Base-by-base conservation (phyloP, 2,329 filamentous ascomycete species). In the Fusarium coicis region DNA sequence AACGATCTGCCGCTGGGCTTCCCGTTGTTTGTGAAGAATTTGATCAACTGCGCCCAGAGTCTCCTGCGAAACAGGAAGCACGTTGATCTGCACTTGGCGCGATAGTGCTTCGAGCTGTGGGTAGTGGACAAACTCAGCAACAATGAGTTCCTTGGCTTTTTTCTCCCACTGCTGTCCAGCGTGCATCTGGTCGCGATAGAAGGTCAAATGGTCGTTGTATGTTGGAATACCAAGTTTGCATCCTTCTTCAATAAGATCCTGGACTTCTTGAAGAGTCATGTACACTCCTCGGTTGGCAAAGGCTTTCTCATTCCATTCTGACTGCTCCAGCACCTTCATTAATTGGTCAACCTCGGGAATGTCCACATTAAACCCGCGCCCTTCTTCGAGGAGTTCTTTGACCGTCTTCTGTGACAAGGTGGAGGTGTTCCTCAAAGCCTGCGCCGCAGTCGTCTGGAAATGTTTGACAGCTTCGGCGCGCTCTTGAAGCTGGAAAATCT, bases 11-110 rank as follows among this genome's bases (percentile, higher is more conserved):
- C 93, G 92, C 79, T 98, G 95, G 2, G 95, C 95, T 80, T 98
- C 96, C 26, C 96, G 92, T 81, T 99, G 96, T 83, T 98, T 98
- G 81, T 95, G 95, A 65, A 99, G 85, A 63, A 98, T 98, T 54
- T 94, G 92, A 77, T 99, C 96, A 32, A 99, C 94, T 14, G 91
- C 88, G 12, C 90, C 89, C 30, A 97, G 87, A 0, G 95, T 98
- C 39, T 95, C 93, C 8, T 90, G 85, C 3, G 93, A 93, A 26
- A 98, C 95, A 0, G 96, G 96, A 23, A 98, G 86, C 10, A 88
- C 88, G 39, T 90, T 88, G 34, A 80, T 86, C 64, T 87, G 84
- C 2, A 95, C 95, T 83, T 98, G 96, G 55, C 90, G 90, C 3
- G 95, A 97, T 10, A 99, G 86, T 1, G 96, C 94, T 81, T 98